These are phyloP conservation scores for Tetrapyrgos nigripes DNA, from an alignment of 1,284 basidiomycete genomes.

Conservation along the genomic window DNA sequence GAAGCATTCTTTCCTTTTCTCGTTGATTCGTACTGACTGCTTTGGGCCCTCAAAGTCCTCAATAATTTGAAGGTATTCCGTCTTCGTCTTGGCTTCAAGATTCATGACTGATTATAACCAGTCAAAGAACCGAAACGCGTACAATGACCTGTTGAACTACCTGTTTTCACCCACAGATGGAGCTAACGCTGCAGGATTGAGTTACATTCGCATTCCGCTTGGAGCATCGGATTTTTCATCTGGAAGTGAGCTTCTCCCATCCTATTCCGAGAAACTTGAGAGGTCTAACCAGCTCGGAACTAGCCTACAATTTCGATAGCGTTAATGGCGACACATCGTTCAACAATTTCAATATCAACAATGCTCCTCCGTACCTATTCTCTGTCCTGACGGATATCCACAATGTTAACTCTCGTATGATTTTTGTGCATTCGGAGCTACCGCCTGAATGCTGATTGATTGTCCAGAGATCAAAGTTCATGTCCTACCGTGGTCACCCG, in stretches of 20 bases:
- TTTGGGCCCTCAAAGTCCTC: too few species aligned
- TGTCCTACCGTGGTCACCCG: constrained; percentile 58
- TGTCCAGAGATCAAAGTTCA: constrained; percentile 40
- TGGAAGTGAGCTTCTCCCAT: constrained; percentile 32
- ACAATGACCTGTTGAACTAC: constrained; percentile 50
- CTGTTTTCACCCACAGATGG: constrained; percentile 54
- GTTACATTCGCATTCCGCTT: constrained; percentile 54
- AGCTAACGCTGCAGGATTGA: constrained; percentile 55
- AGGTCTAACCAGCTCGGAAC: too few species aligned
- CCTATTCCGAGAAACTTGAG: not conserved
- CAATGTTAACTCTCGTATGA: constrained; percentile 29
- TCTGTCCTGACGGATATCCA: constrained; percentile 38
- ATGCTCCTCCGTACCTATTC: constrained; percentile 38
- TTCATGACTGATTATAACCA: too few species aligned
- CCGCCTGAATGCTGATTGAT: too few species aligned
- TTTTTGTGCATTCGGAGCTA: not conserved
- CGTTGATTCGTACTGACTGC: too few species aligned
- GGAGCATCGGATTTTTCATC: constrained; percentile 63
- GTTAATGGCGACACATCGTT: constrained; percentile 35
- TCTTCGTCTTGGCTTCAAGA: not conserved
- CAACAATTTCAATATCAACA: constrained; percentile 34
- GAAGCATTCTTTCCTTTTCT: too few species aligned
- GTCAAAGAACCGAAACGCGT: constrained; percentile 49
- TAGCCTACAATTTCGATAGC: constrained; percentile 39
- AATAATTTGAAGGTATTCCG: too few species aligned